Conservation (phyloP, 306 rosid species). For the Gastrolobium villosum region DNA sequence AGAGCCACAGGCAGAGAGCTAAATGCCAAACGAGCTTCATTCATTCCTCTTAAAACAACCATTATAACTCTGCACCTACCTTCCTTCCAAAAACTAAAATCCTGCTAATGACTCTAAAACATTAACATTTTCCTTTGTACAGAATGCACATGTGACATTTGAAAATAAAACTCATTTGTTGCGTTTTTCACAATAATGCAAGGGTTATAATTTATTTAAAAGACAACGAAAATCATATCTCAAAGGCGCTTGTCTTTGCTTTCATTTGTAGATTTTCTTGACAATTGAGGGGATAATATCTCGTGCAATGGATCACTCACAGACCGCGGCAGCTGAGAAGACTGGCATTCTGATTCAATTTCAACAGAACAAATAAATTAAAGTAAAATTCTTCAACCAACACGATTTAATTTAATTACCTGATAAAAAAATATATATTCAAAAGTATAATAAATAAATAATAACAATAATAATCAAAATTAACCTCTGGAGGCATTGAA, state of each 20-base stretch:
- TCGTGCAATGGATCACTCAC: conserved; percentile 59
- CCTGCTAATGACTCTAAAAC: neutral
- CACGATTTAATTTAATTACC: neutral
- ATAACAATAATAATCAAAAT: neutral
- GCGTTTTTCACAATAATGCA: neutral
- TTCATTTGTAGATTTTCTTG: conserved; percentile 48
- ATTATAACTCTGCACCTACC: conserved; percentile 18
- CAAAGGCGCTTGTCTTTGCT: conserved; percentile 36
- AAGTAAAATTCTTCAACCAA: neutral
- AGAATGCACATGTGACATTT: conserved; percentile 7
- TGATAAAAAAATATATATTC: neutral
- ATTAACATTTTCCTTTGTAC: conserved; percentile 42
- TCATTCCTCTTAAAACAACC: conserved; percentile 4
- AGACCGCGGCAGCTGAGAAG: conserved; percentile 53
- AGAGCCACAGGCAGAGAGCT: neutral
- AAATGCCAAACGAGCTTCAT: conserved; percentile 30
- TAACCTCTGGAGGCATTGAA: conserved; percentile 84
- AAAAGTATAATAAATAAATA: neutral
- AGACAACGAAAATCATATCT: neutral
- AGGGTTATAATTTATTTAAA: neutral
- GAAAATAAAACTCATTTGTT: neutral
- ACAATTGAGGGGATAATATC: conserved; percentile 46
- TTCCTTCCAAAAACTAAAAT: conserved; percentile 8
- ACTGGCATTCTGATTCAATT: conserved; percentile 62
- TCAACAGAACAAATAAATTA: neutral